Conservation (phyloP, 768 basidiomycete species). For the Chalciporus piperatus region DNA sequence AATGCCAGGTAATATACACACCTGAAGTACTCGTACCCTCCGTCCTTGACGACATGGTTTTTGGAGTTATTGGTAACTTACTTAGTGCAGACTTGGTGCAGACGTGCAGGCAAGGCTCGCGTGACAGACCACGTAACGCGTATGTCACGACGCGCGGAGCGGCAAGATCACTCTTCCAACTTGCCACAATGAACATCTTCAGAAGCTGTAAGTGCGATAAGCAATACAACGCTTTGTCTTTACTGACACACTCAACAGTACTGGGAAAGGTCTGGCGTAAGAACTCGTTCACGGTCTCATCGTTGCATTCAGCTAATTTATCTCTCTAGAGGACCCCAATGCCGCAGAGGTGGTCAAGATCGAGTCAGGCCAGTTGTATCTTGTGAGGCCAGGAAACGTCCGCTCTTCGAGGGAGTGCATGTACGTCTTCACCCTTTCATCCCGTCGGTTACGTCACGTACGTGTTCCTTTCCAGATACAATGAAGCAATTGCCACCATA, state of each 20-base stretch:
- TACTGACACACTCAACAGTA: slow-evolving; percentile 46
- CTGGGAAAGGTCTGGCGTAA: slow-evolving; percentile 93
- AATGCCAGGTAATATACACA: neutral
- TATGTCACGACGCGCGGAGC: slow-evolving; percentile 19
- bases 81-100: too few species aligned
- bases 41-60: neutral
- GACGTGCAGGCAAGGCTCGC: too few species aligned
- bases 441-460: neutral
- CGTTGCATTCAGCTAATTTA: slow-evolving; percentile 23
- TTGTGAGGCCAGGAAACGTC: slow-evolving; percentile 87
- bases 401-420: slow-evolving; percentile 96
- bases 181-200: slow-evolving; percentile 76
- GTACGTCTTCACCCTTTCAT: slow-evolving; percentile 43
- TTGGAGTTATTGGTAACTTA: too few species aligned
- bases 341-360: slow-evolving; percentile 95
- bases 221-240: slow-evolving; percentile 2
- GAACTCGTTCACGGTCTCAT: slow-evolving; percentile 34
- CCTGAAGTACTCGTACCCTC: slow-evolving; percentile 15
- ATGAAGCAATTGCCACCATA: slow-evolving; percentile 93
- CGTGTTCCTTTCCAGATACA: slow-evolving; percentile 58
- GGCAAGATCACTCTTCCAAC: slow-evolving; percentile 14
- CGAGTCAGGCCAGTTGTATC: slow-evolving; percentile 84
- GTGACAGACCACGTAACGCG: slow-evolving; percentile 28
- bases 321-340: slow-evolving; percentile 78
- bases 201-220: slow-evolving; percentile 57